These are phyloP conservation scores for Sophora flavescens DNA, from an alignment of 306 rosid species.

Conservation along the genomic window DNA sequence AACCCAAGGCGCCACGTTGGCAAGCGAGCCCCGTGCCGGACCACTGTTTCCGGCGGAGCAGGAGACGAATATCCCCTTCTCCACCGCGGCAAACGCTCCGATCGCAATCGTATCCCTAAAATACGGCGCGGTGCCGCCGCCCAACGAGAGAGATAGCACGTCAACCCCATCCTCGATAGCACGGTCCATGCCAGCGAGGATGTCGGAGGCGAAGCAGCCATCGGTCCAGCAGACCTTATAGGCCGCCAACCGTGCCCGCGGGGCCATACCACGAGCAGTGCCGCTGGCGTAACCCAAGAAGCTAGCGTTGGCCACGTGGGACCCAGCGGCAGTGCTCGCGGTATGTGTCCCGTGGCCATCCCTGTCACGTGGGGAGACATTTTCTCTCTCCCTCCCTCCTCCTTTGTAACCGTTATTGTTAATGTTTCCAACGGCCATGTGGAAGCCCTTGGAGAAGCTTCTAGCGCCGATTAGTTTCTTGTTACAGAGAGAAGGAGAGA, in stretches of 20 bases:
- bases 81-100: slow-evolving; percentile 78
- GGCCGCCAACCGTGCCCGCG: slow-evolving; percentile 64
- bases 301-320: slow-evolving; percentile 69
- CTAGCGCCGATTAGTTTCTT: slow-evolving; percentile 92
- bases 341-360: slow-evolving; percentile 98
- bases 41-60: slow-evolving; percentile 96
- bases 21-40: slow-evolving; percentile 71
- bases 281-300: slow-evolving; percentile 80
- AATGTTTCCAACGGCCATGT: slow-evolving; percentile 60
- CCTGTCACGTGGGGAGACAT: slow-evolving; percentile 68
- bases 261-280: slow-evolving; percentile 81
- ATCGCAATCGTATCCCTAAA: slow-evolving; percentile 73
- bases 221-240: slow-evolving; percentile 76
- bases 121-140: slow-evolving; percentile 85
- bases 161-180: slow-evolving; percentile 87
- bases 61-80: slow-evolving; percentile 79
- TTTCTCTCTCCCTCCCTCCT: slow-evolving; percentile 52
- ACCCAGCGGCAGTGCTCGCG: slow-evolving; percentile 88
- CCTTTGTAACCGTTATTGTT: slow-evolving; percentile 44
- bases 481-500: slow-evolving; percentile 57
- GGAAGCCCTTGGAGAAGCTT: slow-evolving; percentile 79
- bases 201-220: slow-evolving; percentile 81
- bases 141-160: slow-evolving; percentile 81
- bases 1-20: slow-evolving; percentile 96
- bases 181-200: slow-evolving; percentile 77